A percentile compares a stretch with the other conserved stretches of the same genome.
These are phyloP conservation scores for Saccharomycopsis javanensis DNA, from an alignment of 805 yeast genomes.

Conservation along the genomic window DNA sequence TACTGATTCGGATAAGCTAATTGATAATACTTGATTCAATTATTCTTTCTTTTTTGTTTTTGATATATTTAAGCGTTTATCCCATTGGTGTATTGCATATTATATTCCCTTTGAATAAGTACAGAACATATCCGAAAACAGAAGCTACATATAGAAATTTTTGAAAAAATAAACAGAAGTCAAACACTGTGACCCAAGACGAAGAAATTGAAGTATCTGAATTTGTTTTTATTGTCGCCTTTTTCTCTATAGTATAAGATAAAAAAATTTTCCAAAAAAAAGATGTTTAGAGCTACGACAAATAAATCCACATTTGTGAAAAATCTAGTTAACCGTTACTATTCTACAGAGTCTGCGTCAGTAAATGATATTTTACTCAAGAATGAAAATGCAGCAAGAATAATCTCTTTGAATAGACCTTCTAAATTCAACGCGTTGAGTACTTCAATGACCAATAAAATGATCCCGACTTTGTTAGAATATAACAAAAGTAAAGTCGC, in stretches of 20 bases:
- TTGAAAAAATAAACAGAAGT: too few species aligned
- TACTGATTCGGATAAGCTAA: too few species aligned
- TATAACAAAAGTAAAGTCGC: slow-evolving; percentile 57
- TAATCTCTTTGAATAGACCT: slow-evolving; percentile 71
- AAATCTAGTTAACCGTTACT: background rate
- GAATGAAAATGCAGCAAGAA: slow-evolving; percentile 55
- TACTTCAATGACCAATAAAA: slow-evolving; percentile 60
- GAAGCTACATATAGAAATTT: too few species aligned
- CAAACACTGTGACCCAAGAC: too few species aligned
- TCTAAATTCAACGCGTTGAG: slow-evolving; percentile 78
- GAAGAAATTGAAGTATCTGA: too few species aligned
- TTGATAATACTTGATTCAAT: too few species aligned
- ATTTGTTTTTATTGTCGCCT: background rate
- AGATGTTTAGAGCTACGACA: background rate
- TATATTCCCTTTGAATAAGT: too few species aligned
- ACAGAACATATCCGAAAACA: too few species aligned
- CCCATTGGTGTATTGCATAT: too few species aligned
- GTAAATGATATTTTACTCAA: slow-evolving; percentile 30
- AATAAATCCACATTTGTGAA: background rate
- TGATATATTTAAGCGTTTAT: too few species aligned
- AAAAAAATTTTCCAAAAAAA: background rate
- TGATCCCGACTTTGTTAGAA: slow-evolving; percentile 66
- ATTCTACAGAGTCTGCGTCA: background rate
- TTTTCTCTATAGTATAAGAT: background rate
- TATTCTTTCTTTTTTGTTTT: too few species aligned